These are phyloP conservation scores for Solanum peruvianum DNA, from an alignment of 257 asterid genomes.

Conservation along the genomic window DNA sequence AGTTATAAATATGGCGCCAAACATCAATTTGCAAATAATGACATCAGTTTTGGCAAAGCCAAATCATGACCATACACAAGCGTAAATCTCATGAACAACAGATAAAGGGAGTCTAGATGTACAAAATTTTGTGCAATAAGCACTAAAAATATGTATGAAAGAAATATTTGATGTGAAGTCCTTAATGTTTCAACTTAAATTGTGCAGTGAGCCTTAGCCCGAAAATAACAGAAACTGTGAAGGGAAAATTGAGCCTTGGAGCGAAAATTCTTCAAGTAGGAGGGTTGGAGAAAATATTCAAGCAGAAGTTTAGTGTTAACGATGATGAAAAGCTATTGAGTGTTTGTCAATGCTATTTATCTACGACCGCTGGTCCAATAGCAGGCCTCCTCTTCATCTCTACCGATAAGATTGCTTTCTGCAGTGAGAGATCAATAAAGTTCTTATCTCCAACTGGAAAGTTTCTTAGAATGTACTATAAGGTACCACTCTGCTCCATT, in stretches of 20 bases:
- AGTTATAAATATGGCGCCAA: background rate
- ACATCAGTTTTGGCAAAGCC: background rate
- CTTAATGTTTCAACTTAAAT: background rate
- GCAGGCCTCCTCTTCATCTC: conserved; percentile 31
- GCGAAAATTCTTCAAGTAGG: conserved; percentile 15
- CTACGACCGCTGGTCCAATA: conserved; percentile 29
- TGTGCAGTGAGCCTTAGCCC: conserved; percentile 32
- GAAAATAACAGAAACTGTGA: conserved; percentile 27
- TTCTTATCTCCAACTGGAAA: conserved; percentile 23
- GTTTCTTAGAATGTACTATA: conserved; percentile 18
- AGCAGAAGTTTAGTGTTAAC: background rate
- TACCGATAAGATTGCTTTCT: conserved; percentile 21
- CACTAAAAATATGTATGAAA: background rate
- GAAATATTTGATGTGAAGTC: no score
- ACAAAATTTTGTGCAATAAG: background rate
- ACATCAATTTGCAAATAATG: background rate
- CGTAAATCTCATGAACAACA: background rate
- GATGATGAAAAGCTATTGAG: conserved; percentile 19
- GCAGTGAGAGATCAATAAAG: conserved; percentile 38
- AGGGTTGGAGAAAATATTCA: conserved; percentile 1
- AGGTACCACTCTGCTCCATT: conserved; percentile 3
- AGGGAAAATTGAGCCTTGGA: conserved; percentile 38
- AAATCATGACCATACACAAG: background rate
- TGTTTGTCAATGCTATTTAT: conserved; percentile 29
- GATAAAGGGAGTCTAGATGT: background rate